Evolutionary conservation across 306 rosid genomes (phyloP).

Genomic region (Lathyrus aphaca): DNA sequence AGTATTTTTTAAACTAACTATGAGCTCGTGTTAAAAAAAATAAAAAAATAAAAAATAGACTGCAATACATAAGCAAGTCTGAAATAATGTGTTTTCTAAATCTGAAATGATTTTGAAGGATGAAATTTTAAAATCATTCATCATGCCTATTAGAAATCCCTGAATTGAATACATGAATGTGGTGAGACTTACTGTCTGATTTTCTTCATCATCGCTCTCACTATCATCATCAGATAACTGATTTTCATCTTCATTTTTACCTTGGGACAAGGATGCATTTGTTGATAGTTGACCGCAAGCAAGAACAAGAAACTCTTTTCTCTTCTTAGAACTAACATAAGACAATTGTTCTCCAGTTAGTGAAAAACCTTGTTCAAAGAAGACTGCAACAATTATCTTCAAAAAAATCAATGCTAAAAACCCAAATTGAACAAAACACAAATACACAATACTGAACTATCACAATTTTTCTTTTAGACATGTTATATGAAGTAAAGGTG

Average conservation of each 20-base stretch:
- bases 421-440: slow-evolving; percentile 13
- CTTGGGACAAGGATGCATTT: slow-evolving; percentile 48
- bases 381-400: slow-evolving; percentile 17
- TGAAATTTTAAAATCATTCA: neutral
- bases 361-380: slow-evolving; percentile 14
- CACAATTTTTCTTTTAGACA: neutral
- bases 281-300: slow-evolving; percentile 71
- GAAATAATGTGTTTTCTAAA: no score
- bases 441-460: neutral
- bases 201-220: slow-evolving; percentile 72
- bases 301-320: slow-evolving; percentile 90
- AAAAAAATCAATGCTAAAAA: slow-evolving; percentile 21
- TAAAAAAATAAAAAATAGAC: neutral
- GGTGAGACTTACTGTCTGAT: slow-evolving; percentile 57
- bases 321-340: slow-evolving; percentile 68
- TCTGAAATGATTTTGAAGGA: neutral
- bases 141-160: neutral
- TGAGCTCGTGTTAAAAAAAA: neutral
- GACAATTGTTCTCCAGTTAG: slow-evolving; percentile 42
- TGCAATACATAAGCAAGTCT: neutral
- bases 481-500: neutral
- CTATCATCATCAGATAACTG: slow-evolving; percentile 64
- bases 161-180: slow-evolving; percentile 1
- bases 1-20: slow-evolving; percentile 9
- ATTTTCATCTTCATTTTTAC: slow-evolving; percentile 62